These are phyloP conservation scores for Globisporangium cylindrosporum DNA, from an alignment of 352 stramenopile species.

Conservation along the genomic window DNA sequence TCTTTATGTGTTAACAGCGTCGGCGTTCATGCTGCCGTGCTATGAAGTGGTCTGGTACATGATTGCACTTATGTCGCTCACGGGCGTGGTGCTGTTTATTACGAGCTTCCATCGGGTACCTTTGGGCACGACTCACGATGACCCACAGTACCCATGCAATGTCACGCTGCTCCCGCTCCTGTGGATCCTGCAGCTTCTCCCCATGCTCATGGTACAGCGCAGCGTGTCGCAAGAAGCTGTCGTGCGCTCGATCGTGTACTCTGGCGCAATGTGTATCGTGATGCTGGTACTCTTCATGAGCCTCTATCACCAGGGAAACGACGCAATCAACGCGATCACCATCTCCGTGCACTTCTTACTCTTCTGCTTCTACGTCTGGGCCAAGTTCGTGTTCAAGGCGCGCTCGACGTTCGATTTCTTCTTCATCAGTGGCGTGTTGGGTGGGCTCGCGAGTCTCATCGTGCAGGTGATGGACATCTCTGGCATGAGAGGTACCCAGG, in stretches of 20 bases:
- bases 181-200: slow-evolving; percentile 76
- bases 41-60: slow-evolving; percentile 87
- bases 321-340: slow-evolving; percentile 48
- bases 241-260: slow-evolving; percentile 66
- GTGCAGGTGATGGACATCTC: slow-evolving; percentile 50
- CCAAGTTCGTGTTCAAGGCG: slow-evolving; percentile 76
- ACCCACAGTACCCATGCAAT: slow-evolving; percentile 51
- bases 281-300: slow-evolving; percentile 62
- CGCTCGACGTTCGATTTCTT: slow-evolving; percentile 84
- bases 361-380: slow-evolving; percentile 72
- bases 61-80: slow-evolving; percentile 51
- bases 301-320: slow-evolving; percentile 45
- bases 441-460: slow-evolving; percentile 38
- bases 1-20: slow-evolving; percentile 33
- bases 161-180: slow-evolving; percentile 51
- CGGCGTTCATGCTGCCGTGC: slow-evolving; percentile 85
- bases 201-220: slow-evolving; percentile 84
- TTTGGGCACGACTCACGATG: slow-evolving; percentile 17
- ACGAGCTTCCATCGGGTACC: slow-evolving; percentile 43
- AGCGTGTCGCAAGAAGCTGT: slow-evolving; percentile 78
- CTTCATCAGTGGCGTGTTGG: slow-evolving; percentile 59
- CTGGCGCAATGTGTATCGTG: slow-evolving; percentile 48
- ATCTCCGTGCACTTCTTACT: slow-evolving; percentile 55
- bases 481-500: slow-evolving; percentile 21
- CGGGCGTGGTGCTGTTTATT: slow-evolving; percentile 49